phyloP scores from a whole-genome alignment of 345 rosid species.

The Citropsis articulata region DNA sequence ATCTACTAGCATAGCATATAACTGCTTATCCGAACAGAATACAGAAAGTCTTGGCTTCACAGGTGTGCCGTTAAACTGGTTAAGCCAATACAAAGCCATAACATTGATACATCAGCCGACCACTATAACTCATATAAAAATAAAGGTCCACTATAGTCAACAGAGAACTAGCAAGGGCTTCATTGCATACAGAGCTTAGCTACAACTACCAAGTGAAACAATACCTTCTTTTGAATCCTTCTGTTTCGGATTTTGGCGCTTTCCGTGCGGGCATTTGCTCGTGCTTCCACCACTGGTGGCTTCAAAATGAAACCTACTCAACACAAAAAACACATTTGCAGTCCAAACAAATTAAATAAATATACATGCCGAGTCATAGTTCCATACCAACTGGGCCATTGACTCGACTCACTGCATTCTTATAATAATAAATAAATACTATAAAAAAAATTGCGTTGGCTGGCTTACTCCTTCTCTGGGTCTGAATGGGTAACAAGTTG shows the following conservation, averaged over 20 bases:
- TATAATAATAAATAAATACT: neutral
- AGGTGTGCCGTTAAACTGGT: slow-evolving; percentile 66
- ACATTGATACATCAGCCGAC: neutral
- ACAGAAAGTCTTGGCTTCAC: slow-evolving; percentile 80
- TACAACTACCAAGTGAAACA: neutral
- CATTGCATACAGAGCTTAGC: neutral
- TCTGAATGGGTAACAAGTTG: slow-evolving; percentile 8
- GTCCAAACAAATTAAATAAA: neutral
- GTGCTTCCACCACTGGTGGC: slow-evolving; percentile 47
- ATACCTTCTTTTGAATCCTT: slow-evolving; percentile 69
- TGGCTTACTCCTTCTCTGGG: slow-evolving; percentile 30
- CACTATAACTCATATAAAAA: neutral
- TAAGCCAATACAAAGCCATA: slow-evolving; percentile 13
- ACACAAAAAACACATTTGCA: neutral
- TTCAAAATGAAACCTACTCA: slow-evolving; percentile 24
- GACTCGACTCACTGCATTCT: neutral
- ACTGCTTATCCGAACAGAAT: slow-evolving; percentile 84
- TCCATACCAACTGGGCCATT: neutral
- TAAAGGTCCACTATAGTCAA: neutral
- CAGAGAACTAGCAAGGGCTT: neutral
- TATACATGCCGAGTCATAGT: neutral
- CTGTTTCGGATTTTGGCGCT: slow-evolving; percentile 66
- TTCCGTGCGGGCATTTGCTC: slow-evolving; percentile 50
- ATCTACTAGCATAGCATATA: slow-evolving; percentile 87
- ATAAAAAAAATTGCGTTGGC: neutral